phyloP scores from a whole-genome alignment of 2,329 filamentous ascomycete species.

The Alternaria rosae region DNA sequence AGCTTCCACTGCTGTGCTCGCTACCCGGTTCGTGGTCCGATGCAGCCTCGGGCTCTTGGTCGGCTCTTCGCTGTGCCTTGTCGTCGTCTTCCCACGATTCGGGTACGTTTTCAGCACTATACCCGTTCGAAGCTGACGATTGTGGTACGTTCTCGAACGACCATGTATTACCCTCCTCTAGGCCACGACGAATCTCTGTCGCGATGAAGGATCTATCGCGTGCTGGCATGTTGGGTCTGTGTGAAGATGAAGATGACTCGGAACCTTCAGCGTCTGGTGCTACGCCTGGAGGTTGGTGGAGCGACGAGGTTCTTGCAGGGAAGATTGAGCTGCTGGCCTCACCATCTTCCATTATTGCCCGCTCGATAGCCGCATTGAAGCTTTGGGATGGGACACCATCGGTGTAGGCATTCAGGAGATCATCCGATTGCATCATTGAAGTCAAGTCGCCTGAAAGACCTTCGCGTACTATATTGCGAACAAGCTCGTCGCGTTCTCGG shows the following conservation, averaged over 20 bases:
- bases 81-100: constrained; percentile 41
- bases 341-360: constrained; percentile 9
- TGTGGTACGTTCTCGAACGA: constrained; percentile 38
- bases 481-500: constrained; percentile 21
- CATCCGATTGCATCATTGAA: constrained; percentile 21
- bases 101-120: constrained; percentile 16
- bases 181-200: constrained; percentile 55
- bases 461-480: constrained; percentile 24
- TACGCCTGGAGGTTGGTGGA: constrained; percentile 8
- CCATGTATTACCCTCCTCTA: constrained; percentile 54
- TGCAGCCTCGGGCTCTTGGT: constrained; percentile 7
- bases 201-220: constrained; percentile 56
- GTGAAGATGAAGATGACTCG: constrained; percentile 23
- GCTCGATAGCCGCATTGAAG: constrained; percentile 15
- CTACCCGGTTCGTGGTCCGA: constrained; percentile 44
- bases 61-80: constrained; percentile 2
- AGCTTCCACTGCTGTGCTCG: constrained; percentile 50
- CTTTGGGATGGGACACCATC: neutral
- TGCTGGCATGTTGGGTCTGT: constrained; percentile 56
- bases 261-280: constrained; percentile 3
- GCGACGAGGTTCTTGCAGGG: constrained; percentile 24
- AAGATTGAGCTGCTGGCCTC: constrained; percentile 12
- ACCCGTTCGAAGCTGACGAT: constrained; percentile 4
- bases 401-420: constrained; percentile 15
- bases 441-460: constrained; percentile 30